Base-by-base conservation (phyloP, 352 stramenopile species). In the Globisporangium camurandrum region DNA sequence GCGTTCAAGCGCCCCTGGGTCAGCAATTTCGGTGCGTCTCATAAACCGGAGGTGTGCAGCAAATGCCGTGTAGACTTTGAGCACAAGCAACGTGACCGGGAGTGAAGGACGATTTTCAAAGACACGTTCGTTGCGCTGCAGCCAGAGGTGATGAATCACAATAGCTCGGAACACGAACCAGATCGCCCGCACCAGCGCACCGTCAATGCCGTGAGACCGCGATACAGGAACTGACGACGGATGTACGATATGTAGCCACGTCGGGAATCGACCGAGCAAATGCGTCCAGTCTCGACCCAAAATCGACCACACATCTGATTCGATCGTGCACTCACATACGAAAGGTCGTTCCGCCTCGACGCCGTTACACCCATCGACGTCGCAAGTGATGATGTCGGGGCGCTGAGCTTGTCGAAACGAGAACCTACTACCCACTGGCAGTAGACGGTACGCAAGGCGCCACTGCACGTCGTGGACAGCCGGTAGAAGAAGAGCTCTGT, bases 61-160 rank as follows among this genome's bases (percentile, higher is more conserved):
- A 10, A 50, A 50, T 10, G 44, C 39, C 3, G 44, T 28, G 26
- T 39, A 40, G 11, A 49, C 27, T 28, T 40, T 49, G 44, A 40
- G n/a, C 44, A 49, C 26, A 28, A 5, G 2, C 12, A 40, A 28
- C 24, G 28, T 28, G 17, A 40, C 14, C 5, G 44, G 44, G 27
- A 7, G 11, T n/a, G 44, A 28, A 2, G n/a, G 27, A 7, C 28
- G 44, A 28, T n/a, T n/a, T 10, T 49, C n/a, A 34, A 49, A 49
- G 26, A 40, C 44, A 34, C 26, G 33, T 5, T 49, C 28, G n/a
- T 50, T 41, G 45, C 45, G 45, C 30, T 42, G 30, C 31, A 19
- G n/a, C 27, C 44, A 49, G 16, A 39, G 1, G 7, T 39, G 33
- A 16, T 39, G 30, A 6, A 41, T 28, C 17, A 33, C 12, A 10